A percentile compares a stretch with the other conserved stretches of the same genome.
Evolutionary conservation across 108 stramenopile species (phyloP).

Genomic region (Heterococcus sp.): DNA sequence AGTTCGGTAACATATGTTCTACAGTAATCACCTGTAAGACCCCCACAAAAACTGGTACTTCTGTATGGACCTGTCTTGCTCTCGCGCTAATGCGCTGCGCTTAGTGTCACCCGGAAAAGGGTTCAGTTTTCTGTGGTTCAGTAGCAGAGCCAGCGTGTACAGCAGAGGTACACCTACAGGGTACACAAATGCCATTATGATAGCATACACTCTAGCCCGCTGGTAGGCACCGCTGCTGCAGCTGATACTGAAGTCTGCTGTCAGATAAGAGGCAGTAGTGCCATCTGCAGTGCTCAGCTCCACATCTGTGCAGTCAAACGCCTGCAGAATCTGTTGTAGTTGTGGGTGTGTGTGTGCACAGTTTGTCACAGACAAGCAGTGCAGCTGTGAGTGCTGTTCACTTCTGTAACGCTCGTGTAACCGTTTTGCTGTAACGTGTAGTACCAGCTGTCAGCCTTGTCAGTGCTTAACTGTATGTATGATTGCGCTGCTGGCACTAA

Average conservation of each 20-base stretch:
- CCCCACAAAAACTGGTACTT: slow-evolving; percentile 39
- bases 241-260: slow-evolving; percentile 28
- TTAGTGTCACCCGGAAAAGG: slow-evolving; percentile 4
- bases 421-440: neutral
- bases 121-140: slow-evolving; percentile 10
- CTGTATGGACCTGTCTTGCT: slow-evolving; percentile 6
- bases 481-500: too few relatives aligned
- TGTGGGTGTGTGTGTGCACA: too few relatives aligned
- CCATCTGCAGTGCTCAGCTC: neutral
- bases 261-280: slow-evolving; percentile 26
- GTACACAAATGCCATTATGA: neutral
- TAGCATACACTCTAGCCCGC: neutral
- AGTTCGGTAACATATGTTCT: too few relatives aligned
- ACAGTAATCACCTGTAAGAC: too few relatives aligned
- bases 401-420: neutral
- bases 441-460: neutral
- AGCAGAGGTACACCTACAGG: slow-evolving; percentile 21
- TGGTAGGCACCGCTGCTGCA: slow-evolving; percentile 25
- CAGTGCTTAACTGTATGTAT: neutral
- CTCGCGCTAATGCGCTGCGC: slow-evolving; percentile 3
- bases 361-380: too few relatives aligned
- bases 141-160: slow-evolving; percentile 7
- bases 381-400: too few relatives aligned
- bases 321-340: slow-evolving; percentile 29
- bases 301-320: slow-evolving; percentile 15